A percentile compares a stretch with the other conserved stretches of the same genome.
These are phyloP conservation scores for Herpotrichia juniperi DNA, from an alignment of 2,329 filamentous ascomycete genomes.

Conservation along the genomic window DNA sequence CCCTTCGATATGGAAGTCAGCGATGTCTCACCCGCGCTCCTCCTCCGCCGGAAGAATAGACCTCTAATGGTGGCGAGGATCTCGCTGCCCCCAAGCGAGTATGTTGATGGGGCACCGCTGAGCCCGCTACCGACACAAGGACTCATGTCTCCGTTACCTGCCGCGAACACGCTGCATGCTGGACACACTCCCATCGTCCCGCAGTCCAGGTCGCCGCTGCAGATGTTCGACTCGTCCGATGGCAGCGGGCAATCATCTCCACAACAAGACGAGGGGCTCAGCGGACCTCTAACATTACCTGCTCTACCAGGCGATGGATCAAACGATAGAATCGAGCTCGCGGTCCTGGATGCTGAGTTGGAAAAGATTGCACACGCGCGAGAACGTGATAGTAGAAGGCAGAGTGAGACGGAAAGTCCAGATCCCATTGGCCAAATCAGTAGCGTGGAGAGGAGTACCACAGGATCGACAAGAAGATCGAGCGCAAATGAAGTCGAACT, in stretches of 20 bases:
- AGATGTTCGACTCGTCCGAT: conserved; percentile 10
- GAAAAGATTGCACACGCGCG: conserved; percentile 26
- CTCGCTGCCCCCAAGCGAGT: conserved; percentile 24
- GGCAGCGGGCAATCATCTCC: conserved; percentile 23
- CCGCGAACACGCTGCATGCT: conserved; percentile 41
- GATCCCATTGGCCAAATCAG: background rate
- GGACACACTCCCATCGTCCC: conserved; percentile 45
- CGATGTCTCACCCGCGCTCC: conserved; percentile 21
- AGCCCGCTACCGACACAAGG: conserved; percentile 41
- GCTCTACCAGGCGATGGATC: conserved; percentile 37
- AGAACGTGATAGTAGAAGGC: background rate
- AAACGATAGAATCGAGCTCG: conserved; percentile 35
- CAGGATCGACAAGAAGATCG: conserved; percentile 24
- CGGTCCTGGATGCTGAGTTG: conserved; percentile 32
- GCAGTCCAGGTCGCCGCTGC: conserved; percentile 19
- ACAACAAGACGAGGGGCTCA: conserved; percentile 20
- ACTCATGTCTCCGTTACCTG: conserved; percentile 40
- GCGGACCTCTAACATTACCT: conserved; percentile 40
- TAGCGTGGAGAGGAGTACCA: conserved; percentile 29
- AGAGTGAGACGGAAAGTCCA: background rate
- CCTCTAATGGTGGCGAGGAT: conserved; percentile 29
- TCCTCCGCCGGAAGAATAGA: conserved; percentile 29
- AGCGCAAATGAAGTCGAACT: conserved; percentile 21
- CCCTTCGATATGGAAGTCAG: conserved; percentile 9
- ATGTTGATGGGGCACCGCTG: conserved; percentile 31